phyloP scores from a whole-genome alignment of 306 rosid species.

The Lathyrus tuberosus region DNA sequence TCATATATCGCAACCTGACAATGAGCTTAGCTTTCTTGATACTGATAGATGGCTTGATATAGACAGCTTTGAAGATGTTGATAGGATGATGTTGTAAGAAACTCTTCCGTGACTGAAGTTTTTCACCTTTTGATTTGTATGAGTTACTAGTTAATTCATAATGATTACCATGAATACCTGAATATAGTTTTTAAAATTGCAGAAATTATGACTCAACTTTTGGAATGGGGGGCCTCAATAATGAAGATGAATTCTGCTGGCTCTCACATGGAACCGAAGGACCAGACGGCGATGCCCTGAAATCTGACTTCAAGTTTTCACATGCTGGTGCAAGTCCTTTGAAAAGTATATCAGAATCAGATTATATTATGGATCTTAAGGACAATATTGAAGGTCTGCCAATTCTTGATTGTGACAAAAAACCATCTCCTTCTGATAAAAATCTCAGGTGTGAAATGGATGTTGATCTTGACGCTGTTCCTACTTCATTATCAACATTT shows the following conservation, averaged over 20 bases:
- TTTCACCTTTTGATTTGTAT: slow-evolving; percentile 23
- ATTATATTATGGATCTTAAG: slow-evolving; percentile 44
- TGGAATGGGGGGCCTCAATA: slow-evolving; percentile 61
- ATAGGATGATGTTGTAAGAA: slow-evolving; percentile 63
- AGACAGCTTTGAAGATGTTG: slow-evolving; percentile 80
- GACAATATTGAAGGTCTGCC: slow-evolving; percentile 45
- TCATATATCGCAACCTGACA: slow-evolving; percentile 57
- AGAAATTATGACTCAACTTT: slow-evolving; percentile 78
- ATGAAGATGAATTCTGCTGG: slow-evolving; percentile 78
- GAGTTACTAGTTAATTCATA: slow-evolving; percentile 26
- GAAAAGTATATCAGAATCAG: slow-evolving; percentile 50
- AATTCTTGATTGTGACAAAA: slow-evolving; percentile 40
- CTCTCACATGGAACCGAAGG: slow-evolving; percentile 59
- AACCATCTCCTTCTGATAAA: slow-evolving; percentile 36
- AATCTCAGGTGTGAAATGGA: slow-evolving; percentile 42
- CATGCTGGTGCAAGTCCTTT: slow-evolving; percentile 50
- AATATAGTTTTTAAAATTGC: slow-evolving; percentile 38
- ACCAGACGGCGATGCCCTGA: slow-evolving; percentile 61
- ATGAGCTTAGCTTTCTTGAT: slow-evolving; percentile 74
- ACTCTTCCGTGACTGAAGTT: slow-evolving; percentile 12
- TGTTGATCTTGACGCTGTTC: slow-evolving; percentile 39
- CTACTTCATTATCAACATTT: slow-evolving; percentile 44
- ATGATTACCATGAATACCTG: slow-evolving; percentile 8
- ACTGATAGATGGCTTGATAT: slow-evolving; percentile 82
- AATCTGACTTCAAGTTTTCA: slow-evolving; percentile 62